Evolutionary conservation across 2,329 filamentous ascomycete species (phyloP).

Genomic region (Dactylonectria macrodidyma): DNA sequence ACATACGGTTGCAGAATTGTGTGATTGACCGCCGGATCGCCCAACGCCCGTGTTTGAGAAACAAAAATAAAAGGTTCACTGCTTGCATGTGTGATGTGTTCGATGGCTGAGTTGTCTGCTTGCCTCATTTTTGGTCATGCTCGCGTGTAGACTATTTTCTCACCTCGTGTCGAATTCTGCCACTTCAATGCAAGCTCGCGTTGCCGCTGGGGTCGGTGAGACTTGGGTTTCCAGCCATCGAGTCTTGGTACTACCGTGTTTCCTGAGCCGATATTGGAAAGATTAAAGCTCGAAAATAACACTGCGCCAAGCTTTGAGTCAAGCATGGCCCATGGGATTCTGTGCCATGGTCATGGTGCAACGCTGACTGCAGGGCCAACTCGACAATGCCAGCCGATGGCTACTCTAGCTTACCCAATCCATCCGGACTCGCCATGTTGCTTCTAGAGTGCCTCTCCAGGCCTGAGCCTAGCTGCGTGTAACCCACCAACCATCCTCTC

Average conservation of each 20-base stretch:
- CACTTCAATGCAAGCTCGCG: constrained; percentile 13
- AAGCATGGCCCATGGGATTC: constrained; percentile 14
- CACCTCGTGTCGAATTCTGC: constrained; percentile 5
- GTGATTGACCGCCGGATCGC: constrained; percentile 1
- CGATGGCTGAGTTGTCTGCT: background rate
- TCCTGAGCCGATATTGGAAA: constrained; percentile 10
- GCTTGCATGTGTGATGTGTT: constrained; percentile 7
- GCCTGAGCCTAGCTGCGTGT: constrained; percentile 14
- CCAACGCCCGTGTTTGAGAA: background rate
- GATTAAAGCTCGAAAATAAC: constrained; percentile 9
- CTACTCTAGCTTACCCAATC: background rate
- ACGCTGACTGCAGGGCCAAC: constrained; percentile 33
- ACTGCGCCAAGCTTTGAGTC: constrained; percentile 6
- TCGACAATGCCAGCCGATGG: constrained; percentile 7
- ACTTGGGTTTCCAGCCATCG: background rate
- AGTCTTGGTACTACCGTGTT: constrained; percentile 17
- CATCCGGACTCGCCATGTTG: constrained; percentile 17
- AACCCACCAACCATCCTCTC: constrained; percentile 8
- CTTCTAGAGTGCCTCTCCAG: constrained; percentile 22
- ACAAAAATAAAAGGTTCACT: background rate
- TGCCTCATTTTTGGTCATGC: background rate
- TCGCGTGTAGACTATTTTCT: constrained; percentile 1
- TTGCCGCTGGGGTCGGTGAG: constrained; percentile 3
- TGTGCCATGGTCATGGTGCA: constrained; percentile 22
- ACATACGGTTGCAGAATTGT: background rate